phyloP scores from a whole-genome alignment of 2,329 filamentous ascomycete genomes.

The Botryotinia convoluta region DNA sequence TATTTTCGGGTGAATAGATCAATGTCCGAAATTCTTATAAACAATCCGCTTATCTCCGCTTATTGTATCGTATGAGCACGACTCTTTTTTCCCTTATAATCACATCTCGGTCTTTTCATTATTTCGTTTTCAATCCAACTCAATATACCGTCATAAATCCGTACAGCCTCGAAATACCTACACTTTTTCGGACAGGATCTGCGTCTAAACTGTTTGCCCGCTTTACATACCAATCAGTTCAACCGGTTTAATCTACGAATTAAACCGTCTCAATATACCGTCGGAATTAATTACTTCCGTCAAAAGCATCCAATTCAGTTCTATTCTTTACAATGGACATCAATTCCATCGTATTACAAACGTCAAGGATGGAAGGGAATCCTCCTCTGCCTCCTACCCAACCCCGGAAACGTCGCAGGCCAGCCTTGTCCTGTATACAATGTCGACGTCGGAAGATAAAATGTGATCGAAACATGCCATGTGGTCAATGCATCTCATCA shows the following conservation, averaged over 20 bases:
- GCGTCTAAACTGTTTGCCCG: not conserved
- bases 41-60: slow-evolving; percentile 8
- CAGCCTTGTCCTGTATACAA: slow-evolving; percentile 44
- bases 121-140: not conserved
- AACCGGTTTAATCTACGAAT: not conserved
- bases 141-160: slow-evolving; percentile 13
- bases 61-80: not conserved
- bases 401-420: slow-evolving; percentile 33
- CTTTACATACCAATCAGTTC: not conserved
- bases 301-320: not conserved
- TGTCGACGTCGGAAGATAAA: slow-evolving; percentile 39
- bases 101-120: slow-evolving; percentile 12
- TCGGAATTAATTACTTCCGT: not conserved
- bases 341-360: slow-evolving; percentile 17
- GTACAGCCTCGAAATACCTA: not conserved
- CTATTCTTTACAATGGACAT: slow-evolving; percentile 10
- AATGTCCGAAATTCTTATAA: slow-evolving; percentile 14
- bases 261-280: not conserved
- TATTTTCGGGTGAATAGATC: not conserved
- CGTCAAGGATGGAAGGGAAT: not conserved
- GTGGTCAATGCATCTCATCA: slow-evolving; percentile 18
- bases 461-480: slow-evolving; percentile 21
- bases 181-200: not conserved
- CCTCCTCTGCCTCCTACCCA: slow-evolving; percentile 10
- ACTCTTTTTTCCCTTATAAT: not conserved